Evolutionary conservation across 1,284 basidiomycete genomes (phyloP).

Genomic region (Rhodotorula sp.): DNA sequence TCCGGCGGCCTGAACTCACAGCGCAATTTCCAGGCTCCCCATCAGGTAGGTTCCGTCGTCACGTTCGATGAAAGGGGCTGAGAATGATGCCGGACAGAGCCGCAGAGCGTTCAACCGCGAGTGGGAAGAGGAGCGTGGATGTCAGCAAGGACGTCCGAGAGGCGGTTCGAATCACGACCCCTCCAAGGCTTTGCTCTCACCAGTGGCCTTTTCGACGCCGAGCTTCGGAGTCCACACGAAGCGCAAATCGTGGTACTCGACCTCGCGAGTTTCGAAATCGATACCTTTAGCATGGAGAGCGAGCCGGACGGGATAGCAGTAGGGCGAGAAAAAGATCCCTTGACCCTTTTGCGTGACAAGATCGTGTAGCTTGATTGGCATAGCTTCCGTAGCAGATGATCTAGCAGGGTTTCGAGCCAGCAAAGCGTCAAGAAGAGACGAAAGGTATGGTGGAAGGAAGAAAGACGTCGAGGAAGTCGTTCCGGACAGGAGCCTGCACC

Average conservation of each 20-base stretch:
- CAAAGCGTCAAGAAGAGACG: not conserved
- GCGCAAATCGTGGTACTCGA: slow-evolving; percentile 25
- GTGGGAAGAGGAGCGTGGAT: too few species aligned
- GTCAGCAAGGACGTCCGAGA: too few species aligned
- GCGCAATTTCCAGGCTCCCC: slow-evolving; percentile 23
- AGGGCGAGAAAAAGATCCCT: slow-evolving; percentile 17
- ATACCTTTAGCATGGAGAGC: slow-evolving; percentile 14
- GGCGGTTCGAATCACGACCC: too few species aligned
- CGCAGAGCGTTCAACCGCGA: too few species aligned
- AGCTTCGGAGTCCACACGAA: slow-evolving; percentile 16
- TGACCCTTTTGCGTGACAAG: slow-evolving; percentile 8
- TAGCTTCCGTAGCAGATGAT: not conserved
- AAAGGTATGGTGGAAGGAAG: too few species aligned
- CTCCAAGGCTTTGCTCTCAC: not conserved
- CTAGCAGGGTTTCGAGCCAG: not conserved
- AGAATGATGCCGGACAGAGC: too few species aligned
- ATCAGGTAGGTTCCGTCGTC: slow-evolving; percentile 22
- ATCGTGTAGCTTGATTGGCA: slow-evolving; percentile 19
- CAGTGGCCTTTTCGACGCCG: slow-evolving; percentile 10
- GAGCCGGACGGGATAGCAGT: slow-evolving; percentile 14
- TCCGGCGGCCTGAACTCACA: not conserved
- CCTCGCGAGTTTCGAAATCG: slow-evolving; percentile 9
- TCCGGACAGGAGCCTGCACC: too few species aligned
- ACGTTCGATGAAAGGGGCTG: slow-evolving; percentile 21
- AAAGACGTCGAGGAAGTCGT: too few species aligned